phyloP scores from a whole-genome alignment of 352 stramenopile species.

The Pythium brachiatum region DNA sequence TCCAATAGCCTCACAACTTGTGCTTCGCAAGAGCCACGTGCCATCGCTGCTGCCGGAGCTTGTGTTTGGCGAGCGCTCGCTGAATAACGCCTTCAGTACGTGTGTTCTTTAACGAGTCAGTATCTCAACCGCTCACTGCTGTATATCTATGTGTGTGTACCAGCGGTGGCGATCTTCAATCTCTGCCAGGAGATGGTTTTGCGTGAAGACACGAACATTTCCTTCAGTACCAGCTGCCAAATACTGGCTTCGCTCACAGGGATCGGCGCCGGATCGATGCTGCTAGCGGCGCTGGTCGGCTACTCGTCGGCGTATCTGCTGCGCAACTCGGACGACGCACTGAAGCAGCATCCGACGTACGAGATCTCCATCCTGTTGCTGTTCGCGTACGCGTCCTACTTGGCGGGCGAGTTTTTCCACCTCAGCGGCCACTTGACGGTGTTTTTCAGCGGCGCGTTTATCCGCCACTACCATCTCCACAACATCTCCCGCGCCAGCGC shows the following conservation, averaged over 20 bases:
- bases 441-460: conserved; percentile 81
- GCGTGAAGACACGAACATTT: conserved; percentile 28
- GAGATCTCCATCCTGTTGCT: conserved; percentile 73
- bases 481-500: conserved; percentile 34
- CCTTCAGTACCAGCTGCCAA: conserved; percentile 12
- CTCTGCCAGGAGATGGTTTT: conserved; percentile 30
- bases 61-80: conserved; percentile 88
- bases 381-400: conserved; percentile 69
- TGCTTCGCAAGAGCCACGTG: conserved; percentile 87
- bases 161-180: conserved; percentile 31
- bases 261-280: conserved; percentile 44
- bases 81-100: conserved; percentile 82
- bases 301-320: conserved; percentile 42
- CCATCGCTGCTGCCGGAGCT: conserved; percentile 56
- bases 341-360: conserved; percentile 56
- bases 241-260: conserved; percentile 22
- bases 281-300: conserved; percentile 40
- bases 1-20: conserved; percentile 89
- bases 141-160: conserved; percentile 5
- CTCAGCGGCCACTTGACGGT: conserved; percentile 89
- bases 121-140: too few relatives aligned
- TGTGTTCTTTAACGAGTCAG: too few relatives aligned
- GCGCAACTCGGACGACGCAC: conserved; percentile 31
- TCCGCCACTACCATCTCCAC: conserved; percentile 44
- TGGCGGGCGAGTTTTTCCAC: conserved; percentile 58